phyloP scores from a whole-genome alignment of 2,329 filamentous ascomycete genomes.

The Penicillium sp. region DNA sequence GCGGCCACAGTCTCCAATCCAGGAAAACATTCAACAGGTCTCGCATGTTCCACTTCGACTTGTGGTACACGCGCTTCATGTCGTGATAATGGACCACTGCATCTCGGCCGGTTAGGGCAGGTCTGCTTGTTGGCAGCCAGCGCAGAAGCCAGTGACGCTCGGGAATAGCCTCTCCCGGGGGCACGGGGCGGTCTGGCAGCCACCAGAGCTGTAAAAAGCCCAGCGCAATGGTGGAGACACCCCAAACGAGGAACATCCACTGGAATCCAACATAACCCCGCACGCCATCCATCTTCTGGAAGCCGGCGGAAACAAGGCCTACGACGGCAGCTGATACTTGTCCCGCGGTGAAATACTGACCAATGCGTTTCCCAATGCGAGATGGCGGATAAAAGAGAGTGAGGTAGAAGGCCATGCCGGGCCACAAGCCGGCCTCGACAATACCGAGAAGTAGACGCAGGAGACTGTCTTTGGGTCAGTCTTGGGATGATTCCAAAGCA shows the following conservation, averaged over 20 bases:
- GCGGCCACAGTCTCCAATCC: constrained; percentile 86
- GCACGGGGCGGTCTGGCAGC: constrained; percentile 78
- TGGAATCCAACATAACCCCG: constrained; percentile 67
- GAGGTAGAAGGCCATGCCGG: constrained; percentile 89
- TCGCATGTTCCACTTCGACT: constrained; percentile 66
- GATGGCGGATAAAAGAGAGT: constrained; percentile 89
- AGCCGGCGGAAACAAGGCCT: constrained; percentile 83
- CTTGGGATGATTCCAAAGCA: too few species aligned
- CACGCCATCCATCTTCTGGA: constrained; percentile 83
- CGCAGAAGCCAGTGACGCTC: constrained; percentile 46
- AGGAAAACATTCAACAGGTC: constrained; percentile 70
- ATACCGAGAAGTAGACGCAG: constrained; percentile 80
- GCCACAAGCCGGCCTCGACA: constrained; percentile 92
- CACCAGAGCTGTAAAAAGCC: constrained; percentile 79
- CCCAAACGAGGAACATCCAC: constrained; percentile 84
- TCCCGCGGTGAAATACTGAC: constrained; percentile 82
- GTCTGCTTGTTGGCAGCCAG: constrained; percentile 67
- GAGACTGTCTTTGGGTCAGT: constrained; percentile 43
- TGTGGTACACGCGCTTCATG: constrained; percentile 74
- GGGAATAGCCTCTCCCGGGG: constrained; percentile 52
- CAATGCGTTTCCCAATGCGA: constrained; percentile 81
- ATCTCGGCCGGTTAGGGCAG: constrained; percentile 73
- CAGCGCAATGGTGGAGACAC: constrained; percentile 68
- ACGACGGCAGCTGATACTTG: constrained; percentile 88
- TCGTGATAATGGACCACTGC: constrained; percentile 80